Conservation (phyloP, 768 basidiomycete species). For the Cyathus striatus region DNA sequence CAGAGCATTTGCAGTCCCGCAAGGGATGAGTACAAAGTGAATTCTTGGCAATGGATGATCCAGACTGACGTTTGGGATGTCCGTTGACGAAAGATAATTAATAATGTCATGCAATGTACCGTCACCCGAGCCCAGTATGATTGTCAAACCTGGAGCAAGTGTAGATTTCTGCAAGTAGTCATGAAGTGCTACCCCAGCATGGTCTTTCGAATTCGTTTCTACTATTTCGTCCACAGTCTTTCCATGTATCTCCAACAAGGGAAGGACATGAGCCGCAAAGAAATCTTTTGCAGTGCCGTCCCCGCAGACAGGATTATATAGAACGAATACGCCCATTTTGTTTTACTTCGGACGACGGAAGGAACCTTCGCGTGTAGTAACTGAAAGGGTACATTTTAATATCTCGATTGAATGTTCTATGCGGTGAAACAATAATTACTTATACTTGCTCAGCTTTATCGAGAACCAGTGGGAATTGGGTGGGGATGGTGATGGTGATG, state of each 20-base stretch:
- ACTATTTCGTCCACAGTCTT: conserved; percentile 32
- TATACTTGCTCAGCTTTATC: no score
- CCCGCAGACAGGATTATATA: conserved; percentile 79
- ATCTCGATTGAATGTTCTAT: no score
- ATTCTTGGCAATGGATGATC: conserved; percentile 17
- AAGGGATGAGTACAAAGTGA: conserved; percentile 55
- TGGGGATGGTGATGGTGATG: no score
- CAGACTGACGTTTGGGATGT: neutral
- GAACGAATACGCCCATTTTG: conserved; percentile 51
- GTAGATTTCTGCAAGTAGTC: conserved; percentile 27
- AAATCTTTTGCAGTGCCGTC: conserved; percentile 49
- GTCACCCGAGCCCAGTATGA: conserved; percentile 80
- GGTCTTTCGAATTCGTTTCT: conserved; percentile 44
- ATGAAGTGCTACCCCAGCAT: conserved; percentile 48
- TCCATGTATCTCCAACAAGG: conserved; percentile 45
- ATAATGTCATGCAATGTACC: conserved; percentile 90
- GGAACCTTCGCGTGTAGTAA: no score
- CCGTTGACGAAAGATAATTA: conserved; percentile 42
- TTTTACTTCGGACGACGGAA: no score
- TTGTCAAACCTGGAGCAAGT: conserved; percentile 22
- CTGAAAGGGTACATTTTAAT: no score
- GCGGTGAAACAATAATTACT: no score
- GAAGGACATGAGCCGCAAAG: conserved; percentile 57
- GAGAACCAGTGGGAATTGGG: no score
- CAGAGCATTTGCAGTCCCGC: conserved; percentile 92